Conservation (phyloP, 2,329 filamentous ascomycete genomes). For the Hirsutella rhossiliensis region DNA sequence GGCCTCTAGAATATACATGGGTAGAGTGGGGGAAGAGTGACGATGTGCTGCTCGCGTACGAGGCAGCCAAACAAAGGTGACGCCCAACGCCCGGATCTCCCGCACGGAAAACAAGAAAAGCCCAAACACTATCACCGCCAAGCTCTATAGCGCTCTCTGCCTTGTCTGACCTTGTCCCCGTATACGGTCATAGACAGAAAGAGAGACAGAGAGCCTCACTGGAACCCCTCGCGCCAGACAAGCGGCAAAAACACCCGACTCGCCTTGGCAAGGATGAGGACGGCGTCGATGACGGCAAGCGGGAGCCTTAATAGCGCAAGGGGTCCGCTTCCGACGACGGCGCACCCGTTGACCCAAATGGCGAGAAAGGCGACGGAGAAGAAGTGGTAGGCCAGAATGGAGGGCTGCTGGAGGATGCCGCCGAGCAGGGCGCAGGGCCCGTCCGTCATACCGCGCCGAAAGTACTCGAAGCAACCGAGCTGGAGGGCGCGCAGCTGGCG, state of each 20-base stretch:
- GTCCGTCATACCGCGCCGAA: conserved; percentile 62
- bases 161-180: too few species aligned
- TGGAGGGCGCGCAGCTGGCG: conserved; percentile 68
- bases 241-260: conserved; percentile 75
- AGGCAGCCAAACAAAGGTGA: too few species aligned
- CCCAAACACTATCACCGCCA: too few species aligned
- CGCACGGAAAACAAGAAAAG: too few species aligned
- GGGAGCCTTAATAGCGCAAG: conserved; percentile 36
- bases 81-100: too few species aligned
- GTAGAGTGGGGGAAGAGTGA: too few species aligned
- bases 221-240: conserved; percentile 52
- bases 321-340: conserved; percentile 21
- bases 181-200: too few species aligned
- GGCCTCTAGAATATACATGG: too few species aligned
- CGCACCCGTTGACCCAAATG: conserved; percentile 52
- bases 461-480: conserved; percentile 86
- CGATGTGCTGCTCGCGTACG: too few species aligned
- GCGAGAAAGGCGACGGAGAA: conserved; percentile 84
- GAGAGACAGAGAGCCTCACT: conserved; percentile 7
- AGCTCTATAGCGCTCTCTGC: too few species aligned
- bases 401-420: conserved; percentile 66
- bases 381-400: conserved; percentile 81
- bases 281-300: conserved; percentile 49
- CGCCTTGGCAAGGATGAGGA: conserved; percentile 68
- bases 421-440: conserved; percentile 73